A percentile compares a stretch with the other conserved stretches of the same genome.
Conservation (phyloP, 129 eudicot species). For the Heracleum sosnowskyi region DNA sequence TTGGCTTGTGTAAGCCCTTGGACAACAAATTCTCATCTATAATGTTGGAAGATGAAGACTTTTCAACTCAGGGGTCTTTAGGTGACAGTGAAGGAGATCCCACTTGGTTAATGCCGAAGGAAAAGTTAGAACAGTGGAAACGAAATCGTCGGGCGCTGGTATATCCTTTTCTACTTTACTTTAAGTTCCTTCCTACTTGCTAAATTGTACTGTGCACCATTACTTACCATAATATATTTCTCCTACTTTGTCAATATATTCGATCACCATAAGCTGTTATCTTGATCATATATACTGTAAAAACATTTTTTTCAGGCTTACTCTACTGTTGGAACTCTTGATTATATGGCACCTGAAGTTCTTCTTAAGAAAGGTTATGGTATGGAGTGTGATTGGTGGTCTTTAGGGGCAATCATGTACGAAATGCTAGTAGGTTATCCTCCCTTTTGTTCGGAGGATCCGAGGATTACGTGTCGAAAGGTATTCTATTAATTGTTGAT, state of each 20-base stretch:
- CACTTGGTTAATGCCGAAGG: slow-evolving; percentile 87
- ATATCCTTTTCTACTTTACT: slow-evolving; percentile 13
- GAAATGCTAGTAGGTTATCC: slow-evolving; percentile 96
- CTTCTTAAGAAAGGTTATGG: slow-evolving; percentile 81
- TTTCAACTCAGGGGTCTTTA: slow-evolving; percentile 46
- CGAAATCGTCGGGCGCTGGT: slow-evolving; percentile 89
- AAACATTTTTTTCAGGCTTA: slow-evolving; percentile 43
- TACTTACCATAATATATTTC: neutral
- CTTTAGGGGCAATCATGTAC: slow-evolving; percentile 82
- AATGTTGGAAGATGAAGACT: slow-evolving; percentile 66
- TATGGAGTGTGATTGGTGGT: slow-evolving; percentile 97
- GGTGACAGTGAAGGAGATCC: slow-evolving; percentile 39
- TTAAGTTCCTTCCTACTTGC: neutral
- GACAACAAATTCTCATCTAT: slow-evolving; percentile 67
- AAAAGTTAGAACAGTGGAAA: slow-evolving; percentile 83
- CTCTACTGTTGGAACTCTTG: slow-evolving; percentile 94
- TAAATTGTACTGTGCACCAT: neutral
- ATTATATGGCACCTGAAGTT: slow-evolving; percentile 94
- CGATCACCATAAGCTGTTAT: slow-evolving; percentile 3
- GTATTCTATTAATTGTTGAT: slow-evolving; percentile 13
- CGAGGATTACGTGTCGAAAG: slow-evolving; percentile 89
- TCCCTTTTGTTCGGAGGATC: slow-evolving; percentile 92
- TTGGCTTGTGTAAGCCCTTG: slow-evolving; percentile 87
- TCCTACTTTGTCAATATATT: neutral
- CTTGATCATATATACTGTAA: slow-evolving; percentile 1